A percentile compares a stretch with the other conserved stretches of the same genome.
These are phyloP conservation scores for Spathaspora jeffriesii DNA, from an alignment of 1,139 yeast genomes.

Conservation along the genomic window DNA sequence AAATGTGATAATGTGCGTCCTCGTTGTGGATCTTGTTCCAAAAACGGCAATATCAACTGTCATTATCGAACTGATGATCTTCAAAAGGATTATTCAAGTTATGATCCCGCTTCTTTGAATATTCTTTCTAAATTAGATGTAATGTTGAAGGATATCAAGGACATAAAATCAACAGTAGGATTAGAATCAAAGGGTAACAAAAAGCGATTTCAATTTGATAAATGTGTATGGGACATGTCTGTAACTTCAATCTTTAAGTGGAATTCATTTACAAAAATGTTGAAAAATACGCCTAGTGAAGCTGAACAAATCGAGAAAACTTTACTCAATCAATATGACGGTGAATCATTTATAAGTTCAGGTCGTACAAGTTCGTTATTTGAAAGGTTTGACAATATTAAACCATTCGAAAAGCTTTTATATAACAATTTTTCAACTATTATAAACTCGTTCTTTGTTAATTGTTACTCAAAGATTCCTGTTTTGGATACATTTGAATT, in stretches of 20 bases:
- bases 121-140: slow-evolving; percentile 31
- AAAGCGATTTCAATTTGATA: slow-evolving; percentile 11
- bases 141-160: slow-evolving; percentile 27
- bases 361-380: slow-evolving; percentile 10
- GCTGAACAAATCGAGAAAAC: slow-evolving; percentile 13
- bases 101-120: slow-evolving; percentile 26
- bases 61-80: slow-evolving; percentile 33
- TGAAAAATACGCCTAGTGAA: slow-evolving; percentile 18
- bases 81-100: slow-evolving; percentile 22
- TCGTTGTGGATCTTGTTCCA: slow-evolving; percentile 48
- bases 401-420: slow-evolving; percentile 22
- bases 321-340: slow-evolving; percentile 20
- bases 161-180: slow-evolving; percentile 13
- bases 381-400: slow-evolving; percentile 17
- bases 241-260: slow-evolving; percentile 37
- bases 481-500: slow-evolving; percentile 30
- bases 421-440: slow-evolving; percentile 19
- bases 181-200: not conserved
- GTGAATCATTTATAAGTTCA: slow-evolving; percentile 8
- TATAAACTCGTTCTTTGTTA: slow-evolving; percentile 33
- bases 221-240: slow-evolving; percentile 43
- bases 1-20: slow-evolving; percentile 57
- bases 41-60: slow-evolving; percentile 31
- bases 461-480: slow-evolving; percentile 38
- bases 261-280: slow-evolving; percentile 23